Evolutionary conservation across 2,329 filamentous ascomycete species (phyloP).

Genomic region (Cercospora sp.): DNA sequence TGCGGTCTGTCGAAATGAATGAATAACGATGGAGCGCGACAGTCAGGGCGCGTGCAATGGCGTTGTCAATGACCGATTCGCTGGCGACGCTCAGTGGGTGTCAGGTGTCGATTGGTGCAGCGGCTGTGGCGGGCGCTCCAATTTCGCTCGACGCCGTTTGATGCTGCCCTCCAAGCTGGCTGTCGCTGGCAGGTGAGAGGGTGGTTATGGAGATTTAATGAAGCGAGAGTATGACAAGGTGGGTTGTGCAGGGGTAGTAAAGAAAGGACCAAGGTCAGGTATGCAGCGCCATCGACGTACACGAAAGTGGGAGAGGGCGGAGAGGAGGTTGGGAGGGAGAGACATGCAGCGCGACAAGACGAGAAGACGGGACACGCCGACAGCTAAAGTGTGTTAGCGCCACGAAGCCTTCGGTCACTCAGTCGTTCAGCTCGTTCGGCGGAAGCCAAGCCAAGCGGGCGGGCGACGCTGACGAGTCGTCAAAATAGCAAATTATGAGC

Average conservation of each 20-base stretch:
- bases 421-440: not conserved
- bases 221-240: not conserved
- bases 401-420: not conserved
- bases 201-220: not conserved
- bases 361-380: not conserved
- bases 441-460: not conserved
- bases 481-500: not conserved
- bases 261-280: conserved; percentile 7
- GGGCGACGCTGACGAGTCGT: not conserved
- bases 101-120: not conserved
- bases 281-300: not conserved
- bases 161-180: not conserved
- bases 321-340: conserved; percentile 1
- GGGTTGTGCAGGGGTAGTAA: conserved; percentile 3
- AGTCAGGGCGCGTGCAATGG: not conserved
- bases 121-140: conserved; percentile 11
- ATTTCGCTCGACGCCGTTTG: not conserved
- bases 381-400: not conserved
- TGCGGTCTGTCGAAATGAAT: not conserved
- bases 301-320: conserved; percentile 1
- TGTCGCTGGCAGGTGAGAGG: not conserved
- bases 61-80: conserved; percentile 1
- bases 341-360: not conserved
- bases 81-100: not conserved
- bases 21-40: not conserved